These are phyloP conservation scores for Corymbia maculata DNA, from an alignment of 345 rosid species.

Conservation along the genomic window DNA sequence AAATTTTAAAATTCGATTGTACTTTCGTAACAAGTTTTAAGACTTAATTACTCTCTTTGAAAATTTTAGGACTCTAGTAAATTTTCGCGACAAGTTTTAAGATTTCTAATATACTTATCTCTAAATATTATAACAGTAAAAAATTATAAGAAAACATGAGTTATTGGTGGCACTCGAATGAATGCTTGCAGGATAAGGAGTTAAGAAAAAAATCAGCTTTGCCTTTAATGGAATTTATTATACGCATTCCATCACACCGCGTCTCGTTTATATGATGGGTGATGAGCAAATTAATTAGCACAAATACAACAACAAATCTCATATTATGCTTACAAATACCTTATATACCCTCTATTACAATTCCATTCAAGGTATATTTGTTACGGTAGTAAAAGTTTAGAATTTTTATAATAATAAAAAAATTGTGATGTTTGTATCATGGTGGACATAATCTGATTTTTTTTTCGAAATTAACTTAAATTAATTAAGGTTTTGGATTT, in stretches of 20 bases:
- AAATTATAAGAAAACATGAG: fast-evolving
- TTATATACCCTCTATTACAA: neutral
- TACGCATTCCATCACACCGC: neutral
- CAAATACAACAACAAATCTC: too few species aligned
- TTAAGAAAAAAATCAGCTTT: neutral
- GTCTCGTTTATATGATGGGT: neutral
- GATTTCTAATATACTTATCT: too few species aligned
- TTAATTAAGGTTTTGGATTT: neutral
- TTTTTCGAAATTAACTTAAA: neutral
- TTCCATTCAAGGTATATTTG: fast-evolving
- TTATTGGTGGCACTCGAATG: neutral
- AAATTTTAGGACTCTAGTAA: too few species aligned
- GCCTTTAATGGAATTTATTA: neutral
- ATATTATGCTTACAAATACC: too few species aligned
- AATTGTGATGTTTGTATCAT: too few species aligned
- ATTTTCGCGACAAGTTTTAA: too few species aligned
- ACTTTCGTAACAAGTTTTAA: too few species aligned
- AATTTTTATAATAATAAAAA: too few species aligned
- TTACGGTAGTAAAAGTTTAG: too few species aligned
- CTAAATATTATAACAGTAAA: fast-evolving
- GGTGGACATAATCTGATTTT: neutral
- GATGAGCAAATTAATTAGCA: neutral
- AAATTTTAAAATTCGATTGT: too few species aligned
- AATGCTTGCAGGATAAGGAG: neutral
- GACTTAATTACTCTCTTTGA: too few species aligned